Conservation (phyloP, 192 early-diverging fungal species). For the Coemansia sp. region DNA sequence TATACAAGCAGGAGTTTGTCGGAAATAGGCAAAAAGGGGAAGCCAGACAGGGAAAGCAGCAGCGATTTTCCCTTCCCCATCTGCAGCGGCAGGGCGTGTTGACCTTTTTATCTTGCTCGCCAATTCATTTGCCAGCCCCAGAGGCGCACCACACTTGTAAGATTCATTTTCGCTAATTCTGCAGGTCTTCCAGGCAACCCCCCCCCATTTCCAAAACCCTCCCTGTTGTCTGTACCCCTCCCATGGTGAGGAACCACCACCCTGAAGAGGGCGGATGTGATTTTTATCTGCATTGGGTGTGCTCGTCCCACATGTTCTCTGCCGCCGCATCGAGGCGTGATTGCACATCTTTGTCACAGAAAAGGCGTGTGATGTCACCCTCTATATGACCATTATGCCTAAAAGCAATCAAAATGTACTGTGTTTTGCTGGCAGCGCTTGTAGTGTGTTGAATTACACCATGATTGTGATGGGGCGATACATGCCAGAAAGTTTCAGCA, state of each 20-base stretch:
- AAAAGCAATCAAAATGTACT: too few species aligned
- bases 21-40: slow-evolving; percentile 6
- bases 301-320: not conserved
- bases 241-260: not conserved
- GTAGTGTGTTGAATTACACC: too few species aligned
- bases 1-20: not conserved
- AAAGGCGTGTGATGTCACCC: not conserved
- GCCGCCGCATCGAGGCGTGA: not conserved
- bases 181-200: slow-evolving; percentile 19
- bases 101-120: slow-evolving; percentile 23
- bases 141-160: slow-evolving; percentile 27
- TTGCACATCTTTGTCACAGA: not conserved
- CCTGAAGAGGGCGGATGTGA: too few species aligned
- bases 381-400: too few species aligned
- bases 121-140: slow-evolving; percentile 43
- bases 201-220: slow-evolving; percentile 15
- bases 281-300: not conserved
- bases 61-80: slow-evolving; percentile 5
- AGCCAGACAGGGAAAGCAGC: not conserved
- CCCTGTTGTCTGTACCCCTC: not conserved
- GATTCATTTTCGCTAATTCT: slow-evolving; percentile 47
- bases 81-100: slow-evolving; percentile 7
- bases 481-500: too few species aligned
- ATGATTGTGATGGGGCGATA: too few species aligned
- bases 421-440: too few species aligned